phyloP scores from a whole-genome alignment of 73 alveolate genomes.

The Paramecium sexaurelia region DNA sequence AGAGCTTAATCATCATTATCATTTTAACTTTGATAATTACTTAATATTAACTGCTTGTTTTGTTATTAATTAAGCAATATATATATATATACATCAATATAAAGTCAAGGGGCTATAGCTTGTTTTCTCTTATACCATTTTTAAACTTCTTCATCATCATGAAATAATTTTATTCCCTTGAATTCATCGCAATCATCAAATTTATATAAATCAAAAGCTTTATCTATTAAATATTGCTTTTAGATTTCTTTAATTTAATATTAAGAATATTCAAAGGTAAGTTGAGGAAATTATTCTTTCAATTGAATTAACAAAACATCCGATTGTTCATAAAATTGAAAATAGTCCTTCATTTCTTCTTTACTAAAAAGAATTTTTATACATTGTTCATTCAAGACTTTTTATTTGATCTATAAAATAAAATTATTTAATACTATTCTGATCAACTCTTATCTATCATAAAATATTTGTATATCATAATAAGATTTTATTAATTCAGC shows the following conservation, averaged over 20 bases:
- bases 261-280: background rate
- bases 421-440: background rate
- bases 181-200: conserved; percentile 49
- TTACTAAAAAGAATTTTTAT: conserved; percentile 5
- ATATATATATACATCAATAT: background rate
- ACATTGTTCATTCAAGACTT: conserved; percentile 21
- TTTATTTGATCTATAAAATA: background rate
- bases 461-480: background rate
- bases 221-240: conserved; percentile 1
- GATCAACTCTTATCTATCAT: background rate
- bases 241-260: background rate
- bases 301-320: background rate
- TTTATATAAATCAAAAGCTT: background rate
- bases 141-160: conserved; percentile 34
- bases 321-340: background rate
- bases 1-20: conserved; percentile 9
- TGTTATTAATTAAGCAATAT: background rate
- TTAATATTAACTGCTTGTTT: background rate
- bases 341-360: conserved; percentile 44
- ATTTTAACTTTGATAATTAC: background rate
- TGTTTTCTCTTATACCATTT: conserved; percentile 7
- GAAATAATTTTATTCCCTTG: conserved; percentile 44
- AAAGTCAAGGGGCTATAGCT: background rate
- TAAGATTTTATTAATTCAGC: background rate
- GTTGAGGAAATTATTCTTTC: background rate